Evolutionary conservation across 805 yeast genomes (phyloP), one percentile per base, ranked within the genome.

Genomic region (Saccharomyces eubayanus): DNA sequence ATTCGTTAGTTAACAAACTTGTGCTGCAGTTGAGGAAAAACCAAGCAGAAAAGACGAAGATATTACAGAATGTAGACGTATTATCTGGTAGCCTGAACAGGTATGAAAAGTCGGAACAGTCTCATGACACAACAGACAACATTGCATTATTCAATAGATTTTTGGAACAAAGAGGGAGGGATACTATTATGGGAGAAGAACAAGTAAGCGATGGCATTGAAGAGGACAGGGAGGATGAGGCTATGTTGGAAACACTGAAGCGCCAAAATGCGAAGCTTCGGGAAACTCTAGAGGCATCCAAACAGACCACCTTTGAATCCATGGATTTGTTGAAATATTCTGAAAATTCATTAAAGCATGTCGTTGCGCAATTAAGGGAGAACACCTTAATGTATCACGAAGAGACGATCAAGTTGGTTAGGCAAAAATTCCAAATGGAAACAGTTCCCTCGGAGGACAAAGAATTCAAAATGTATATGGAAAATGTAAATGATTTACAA

Each of bases 401-500:
- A 27, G 31, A 36, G 2, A 52, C 58, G 11, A 40, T 57, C 27
- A 28, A 16, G 6, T 55, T 51, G 47, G 55, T 58, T 12, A 58
- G 59, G 46, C 27, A 40, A 9, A 55, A 56, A 20, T 50, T 59
- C 41, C 36, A 54, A 5, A 46, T 48, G n/a, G 62, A 59, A n/a
- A 40, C 62, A 28, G 30, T 57, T 14, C 54, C 60, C 0, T 40
- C 51, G 46, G 67, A 64, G 41, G 60, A 62, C 48, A 40, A 52
- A 14, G 67, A 64, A 49, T 64, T 64, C 43, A 47, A 47, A 3
- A 47, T 45, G 1, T 64, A 63, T 47, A 43, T 62, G 48, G 59
- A 52, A 20, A 60, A 62, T 40, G 47, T 64, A 6, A 47, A 48
- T 14, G 60, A 59, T 45, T 31, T 63, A 9, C 62, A 62, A 36